These are phyloP conservation scores for Eruca vesicaria DNA, from an alignment of 441 rosid species.

Conservation along the genomic window DNA sequence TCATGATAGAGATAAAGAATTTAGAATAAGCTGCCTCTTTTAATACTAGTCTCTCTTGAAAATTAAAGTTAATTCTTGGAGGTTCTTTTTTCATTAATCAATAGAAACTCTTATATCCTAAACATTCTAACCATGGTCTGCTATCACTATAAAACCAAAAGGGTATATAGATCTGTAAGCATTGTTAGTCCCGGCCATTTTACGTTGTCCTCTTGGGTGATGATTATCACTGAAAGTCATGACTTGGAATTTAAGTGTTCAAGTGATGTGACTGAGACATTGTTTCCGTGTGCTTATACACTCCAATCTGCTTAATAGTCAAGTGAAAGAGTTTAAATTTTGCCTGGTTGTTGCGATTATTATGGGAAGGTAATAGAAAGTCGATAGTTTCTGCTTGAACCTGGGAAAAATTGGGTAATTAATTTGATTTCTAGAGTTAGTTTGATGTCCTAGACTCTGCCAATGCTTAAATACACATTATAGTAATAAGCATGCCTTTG, in stretches of 20 bases:
- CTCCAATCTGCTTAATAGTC: background rate
- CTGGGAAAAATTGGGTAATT: background rate
- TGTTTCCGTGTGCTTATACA: background rate
- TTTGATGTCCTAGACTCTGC: background rate
- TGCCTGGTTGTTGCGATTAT: slow-evolving; percentile 1
- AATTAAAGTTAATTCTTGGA: too few relatives aligned
- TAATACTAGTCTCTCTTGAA: too few relatives aligned
- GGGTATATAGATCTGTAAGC: background rate
- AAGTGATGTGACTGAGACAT: background rate
- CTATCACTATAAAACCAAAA: too few relatives aligned
- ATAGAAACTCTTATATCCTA: too few relatives aligned
- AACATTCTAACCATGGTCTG: too few relatives aligned
- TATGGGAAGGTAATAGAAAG: background rate
- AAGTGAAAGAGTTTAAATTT: background rate
- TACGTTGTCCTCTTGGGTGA: background rate
- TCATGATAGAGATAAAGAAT: background rate
- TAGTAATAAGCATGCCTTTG: background rate
- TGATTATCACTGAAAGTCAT: background rate
- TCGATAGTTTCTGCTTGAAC: background rate
- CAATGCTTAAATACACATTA: background rate
- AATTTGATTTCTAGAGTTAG: background rate
- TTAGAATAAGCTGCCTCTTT: too few relatives aligned
- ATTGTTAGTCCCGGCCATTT: too few relatives aligned
- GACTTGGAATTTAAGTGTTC: background rate
- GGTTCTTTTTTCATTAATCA: too few relatives aligned